Percentiles rank a stretch among this genome's conserved stretches.
These are phyloP conservation scores for Parmelia sp. DNA, from an alignment of 495 filamentous ascomycete species.

Conservation along the genomic window DNA sequence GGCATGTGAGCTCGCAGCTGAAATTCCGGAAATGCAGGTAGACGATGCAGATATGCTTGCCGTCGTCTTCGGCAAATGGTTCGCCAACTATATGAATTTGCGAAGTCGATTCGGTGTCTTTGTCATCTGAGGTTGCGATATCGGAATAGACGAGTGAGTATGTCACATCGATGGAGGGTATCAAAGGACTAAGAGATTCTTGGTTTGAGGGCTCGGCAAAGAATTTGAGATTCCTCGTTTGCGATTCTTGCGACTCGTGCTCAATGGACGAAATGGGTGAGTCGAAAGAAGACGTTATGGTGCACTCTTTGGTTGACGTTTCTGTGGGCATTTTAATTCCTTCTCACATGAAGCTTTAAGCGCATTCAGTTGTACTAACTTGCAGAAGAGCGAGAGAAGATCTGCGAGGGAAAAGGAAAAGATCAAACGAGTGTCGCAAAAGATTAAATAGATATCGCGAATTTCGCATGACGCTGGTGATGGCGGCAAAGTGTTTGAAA, in stretches of 20 bases:
- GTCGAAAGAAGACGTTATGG: not conserved
- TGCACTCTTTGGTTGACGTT: slow-evolving; percentile 3
- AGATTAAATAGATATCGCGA: not conserved
- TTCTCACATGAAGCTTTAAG: not conserved
- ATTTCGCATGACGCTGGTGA: slow-evolving; percentile 1
- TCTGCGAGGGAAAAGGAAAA: not conserved
- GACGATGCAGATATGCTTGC: not conserved
- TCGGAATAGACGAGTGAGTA: slow-evolving; percentile 2
- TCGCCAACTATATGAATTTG: slow-evolving; percentile 4
- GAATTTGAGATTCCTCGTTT: not conserved
- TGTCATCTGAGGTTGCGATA: not conserved
- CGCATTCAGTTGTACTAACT: not conserved
- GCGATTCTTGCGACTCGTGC: not conserved
- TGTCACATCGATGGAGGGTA: not conserved
- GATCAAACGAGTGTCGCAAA: not conserved
- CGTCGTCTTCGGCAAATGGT: slow-evolving; percentile 1
- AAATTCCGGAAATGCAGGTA: not conserved
- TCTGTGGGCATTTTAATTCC: not conserved
- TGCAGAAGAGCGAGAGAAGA: not conserved
- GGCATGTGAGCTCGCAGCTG: not conserved
- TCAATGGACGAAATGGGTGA: not conserved
- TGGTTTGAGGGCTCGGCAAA: not conserved
- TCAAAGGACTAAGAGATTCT: not conserved
- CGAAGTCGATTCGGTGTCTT: not conserved
- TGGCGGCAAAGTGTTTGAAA: not conserved